These are phyloP conservation scores for Papiliotrema nemorosa DNA, from an alignment of 1,284 basidiomycete genomes.

Conservation along the genomic window DNA sequence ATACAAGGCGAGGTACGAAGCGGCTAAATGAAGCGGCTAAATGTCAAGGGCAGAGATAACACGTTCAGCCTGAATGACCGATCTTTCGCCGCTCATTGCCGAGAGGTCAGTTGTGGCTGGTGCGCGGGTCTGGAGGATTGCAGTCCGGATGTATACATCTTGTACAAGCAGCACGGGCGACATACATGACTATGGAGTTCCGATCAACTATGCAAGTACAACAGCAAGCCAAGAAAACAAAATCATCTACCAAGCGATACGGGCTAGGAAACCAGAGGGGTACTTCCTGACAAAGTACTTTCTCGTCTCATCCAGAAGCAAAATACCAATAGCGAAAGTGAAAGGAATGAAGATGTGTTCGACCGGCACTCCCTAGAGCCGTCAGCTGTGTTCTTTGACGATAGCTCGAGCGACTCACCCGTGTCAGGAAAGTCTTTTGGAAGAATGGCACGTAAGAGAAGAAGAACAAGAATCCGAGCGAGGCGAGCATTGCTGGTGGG, in stretches of 20 bases:
- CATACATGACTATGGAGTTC: no score
- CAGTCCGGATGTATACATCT: no score
- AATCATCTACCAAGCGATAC: slow-evolving; percentile 52
- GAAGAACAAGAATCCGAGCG: slow-evolving; percentile 55
- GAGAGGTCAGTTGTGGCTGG: no score
- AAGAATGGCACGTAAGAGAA: slow-evolving; percentile 59
- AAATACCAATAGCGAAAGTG: slow-evolving; percentile 40
- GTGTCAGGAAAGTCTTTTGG: slow-evolving; percentile 58
- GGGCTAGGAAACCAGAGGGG: slow-evolving; percentile 46
- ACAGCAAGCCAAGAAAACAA: no score
- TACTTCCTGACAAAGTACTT: slow-evolving; percentile 49
- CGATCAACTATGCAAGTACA: no score
- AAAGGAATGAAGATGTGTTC: slow-evolving; percentile 56
- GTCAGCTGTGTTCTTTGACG: not conserved
- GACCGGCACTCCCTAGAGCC: slow-evolving; percentile 51
- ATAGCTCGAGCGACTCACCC: slow-evolving; percentile 29
- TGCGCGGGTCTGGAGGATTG: no score
- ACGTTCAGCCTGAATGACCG: no score
- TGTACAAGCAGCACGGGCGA: no score
- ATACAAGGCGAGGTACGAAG: no score
- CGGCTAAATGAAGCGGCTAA: no score
- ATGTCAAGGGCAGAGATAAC: no score
- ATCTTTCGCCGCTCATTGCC: no score
- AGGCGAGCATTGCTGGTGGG: slow-evolving; percentile 54
- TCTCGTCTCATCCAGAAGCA: slow-evolving; percentile 49